A percentile compares a stretch with the other conserved stretches of the same genome.
Conservation (phyloP, 371 early-diverging fungal genomes). For the Circinella umbellata region DNA sequence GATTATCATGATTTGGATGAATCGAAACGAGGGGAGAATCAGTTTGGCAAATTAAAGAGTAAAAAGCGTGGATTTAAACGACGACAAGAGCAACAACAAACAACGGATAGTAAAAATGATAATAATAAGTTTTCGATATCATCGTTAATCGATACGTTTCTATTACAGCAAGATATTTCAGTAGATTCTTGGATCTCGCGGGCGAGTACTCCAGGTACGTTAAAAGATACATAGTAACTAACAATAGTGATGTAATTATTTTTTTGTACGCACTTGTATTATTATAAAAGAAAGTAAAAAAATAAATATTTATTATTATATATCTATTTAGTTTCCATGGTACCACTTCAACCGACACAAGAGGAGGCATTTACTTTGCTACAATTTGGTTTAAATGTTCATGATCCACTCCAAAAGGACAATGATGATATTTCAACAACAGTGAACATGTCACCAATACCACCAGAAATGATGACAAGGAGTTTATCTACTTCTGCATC, state of each 20-base stretch:
- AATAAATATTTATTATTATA: background rate
- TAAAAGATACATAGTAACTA: background rate
- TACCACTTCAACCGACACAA: background rate
- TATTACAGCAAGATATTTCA: constrained; percentile 6
- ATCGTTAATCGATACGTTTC: constrained; percentile 14
- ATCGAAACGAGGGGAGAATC: background rate
- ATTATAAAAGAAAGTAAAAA: background rate
- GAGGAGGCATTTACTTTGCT: constrained; percentile 49
- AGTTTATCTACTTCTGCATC: background rate
- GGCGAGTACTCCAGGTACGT: constrained; percentile 6
- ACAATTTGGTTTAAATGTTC: constrained; percentile 45
- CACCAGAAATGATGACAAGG: too few relatives aligned
- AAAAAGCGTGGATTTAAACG: too few relatives aligned
- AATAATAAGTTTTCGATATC: constrained; percentile 12
- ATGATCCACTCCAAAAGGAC: constrained; percentile 20
- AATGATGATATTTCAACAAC: constrained; percentile 12
- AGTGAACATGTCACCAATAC: too few relatives aligned
- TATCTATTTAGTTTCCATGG: background rate
- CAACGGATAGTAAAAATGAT: background rate
- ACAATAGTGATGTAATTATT: too few relatives aligned
- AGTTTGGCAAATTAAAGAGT: background rate
- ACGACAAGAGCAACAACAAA: background rate
- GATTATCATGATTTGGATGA: constrained; percentile 10
- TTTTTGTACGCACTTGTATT: too few relatives aligned
- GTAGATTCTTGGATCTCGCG: constrained; percentile 1